Evolutionary conservation across 169 alveolate species (phyloP), one percentile per base, ranked within the genome.

Genomic region (Cryptosporidium xiaoi): DNA sequence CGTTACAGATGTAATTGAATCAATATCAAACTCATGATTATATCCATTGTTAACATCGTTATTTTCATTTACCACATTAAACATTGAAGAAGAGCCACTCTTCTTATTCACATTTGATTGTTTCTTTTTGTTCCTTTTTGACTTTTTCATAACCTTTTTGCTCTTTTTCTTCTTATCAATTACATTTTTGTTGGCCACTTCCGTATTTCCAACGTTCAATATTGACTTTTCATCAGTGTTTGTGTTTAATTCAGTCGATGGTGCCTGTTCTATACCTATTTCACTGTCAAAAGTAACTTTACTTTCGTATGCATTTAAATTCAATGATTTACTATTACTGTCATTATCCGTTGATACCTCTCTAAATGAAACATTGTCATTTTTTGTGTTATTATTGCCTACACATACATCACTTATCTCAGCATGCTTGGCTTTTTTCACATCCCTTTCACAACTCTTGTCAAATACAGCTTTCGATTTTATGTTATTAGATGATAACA

Each of bases 1-100:
- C 0, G 84, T 71, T 15, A 71, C 84, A 3, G 84, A 71, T 10
- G 84, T 71, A 16, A 71, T 71, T 10, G 53, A 67, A 56, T 56
- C 31, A 56, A 16, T 24, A 16, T 10, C 10, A n/a, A n/a, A 12
- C 2, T 56, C 34, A 56, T 24, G 15, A 56, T n/a, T 18, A 56
- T 16, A 15, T 15, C 20, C 20, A 56, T 16, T n/a, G 20, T 56
- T 56, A 12, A 48, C 16, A 13, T 48, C 55, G 12, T 10, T 13
- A 48, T 1, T 48, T 48, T 48, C 16, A 48, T 48, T 48, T 13
- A 13, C 16, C 12, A 48, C 16, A 48, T 48, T 48, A 24, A 24
- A 24, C 27, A 24, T 24, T 24, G 27, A 24, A 24, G 27, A 24
- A 24, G 27, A 24, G 27, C 27, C 27, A 48, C 0, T 48, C 16